Evolutionary conservation across 2,329 filamentous ascomycete genomes (phyloP).

Genomic region (Beauveria medogensis): DNA sequence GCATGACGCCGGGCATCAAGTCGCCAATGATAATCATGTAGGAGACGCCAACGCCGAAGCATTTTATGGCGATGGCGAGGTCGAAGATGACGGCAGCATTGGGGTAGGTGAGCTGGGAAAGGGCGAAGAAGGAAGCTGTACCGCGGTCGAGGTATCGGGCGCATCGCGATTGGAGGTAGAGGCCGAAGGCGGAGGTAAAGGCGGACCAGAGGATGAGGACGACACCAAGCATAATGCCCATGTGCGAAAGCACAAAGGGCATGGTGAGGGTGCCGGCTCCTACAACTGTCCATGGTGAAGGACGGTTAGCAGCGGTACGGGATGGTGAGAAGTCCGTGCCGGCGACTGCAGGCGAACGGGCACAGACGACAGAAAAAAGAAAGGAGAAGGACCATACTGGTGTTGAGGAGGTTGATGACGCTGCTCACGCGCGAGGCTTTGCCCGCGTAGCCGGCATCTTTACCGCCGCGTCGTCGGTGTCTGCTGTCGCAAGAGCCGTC

Average conservation of each 20-base stretch:
- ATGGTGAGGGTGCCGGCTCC: slow-evolving; percentile 90
- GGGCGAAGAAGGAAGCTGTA: slow-evolving; percentile 85
- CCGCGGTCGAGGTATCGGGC: slow-evolving; percentile 88
- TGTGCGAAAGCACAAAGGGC: slow-evolving; percentile 92
- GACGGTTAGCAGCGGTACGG: slow-evolving; percentile 12
- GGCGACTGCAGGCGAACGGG: not conserved
- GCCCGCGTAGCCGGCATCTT: slow-evolving; percentile 59
- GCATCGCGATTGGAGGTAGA: slow-evolving; percentile 91
- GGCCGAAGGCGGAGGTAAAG: slow-evolving; percentile 77
- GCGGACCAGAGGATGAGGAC: slow-evolving; percentile 89
- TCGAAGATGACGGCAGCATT: slow-evolving; percentile 95
- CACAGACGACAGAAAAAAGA: not conserved
- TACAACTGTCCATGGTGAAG: slow-evolving; percentile 53
- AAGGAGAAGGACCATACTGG: slow-evolving; percentile 51
- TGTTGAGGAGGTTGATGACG: slow-evolving; percentile 92
- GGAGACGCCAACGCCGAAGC: slow-evolving; percentile 93
- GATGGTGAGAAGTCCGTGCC: too few relatives aligned
- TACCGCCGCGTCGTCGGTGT: slow-evolving; percentile 55
- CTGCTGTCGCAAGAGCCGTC: slow-evolving; percentile 24
- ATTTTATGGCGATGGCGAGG: slow-evolving; percentile 92
- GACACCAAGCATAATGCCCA: slow-evolving; percentile 81
- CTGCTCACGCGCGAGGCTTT: slow-evolving; percentile 85
- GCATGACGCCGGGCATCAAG: slow-evolving; percentile 88
- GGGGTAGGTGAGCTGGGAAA: slow-evolving; percentile 93
- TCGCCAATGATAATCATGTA: slow-evolving; percentile 99